A percentile compares a stretch with the other conserved stretches of the same genome.
Conservation (phyloP, 2,329 filamentous ascomycete genomes). For the Phialocephala sp. region DNA sequence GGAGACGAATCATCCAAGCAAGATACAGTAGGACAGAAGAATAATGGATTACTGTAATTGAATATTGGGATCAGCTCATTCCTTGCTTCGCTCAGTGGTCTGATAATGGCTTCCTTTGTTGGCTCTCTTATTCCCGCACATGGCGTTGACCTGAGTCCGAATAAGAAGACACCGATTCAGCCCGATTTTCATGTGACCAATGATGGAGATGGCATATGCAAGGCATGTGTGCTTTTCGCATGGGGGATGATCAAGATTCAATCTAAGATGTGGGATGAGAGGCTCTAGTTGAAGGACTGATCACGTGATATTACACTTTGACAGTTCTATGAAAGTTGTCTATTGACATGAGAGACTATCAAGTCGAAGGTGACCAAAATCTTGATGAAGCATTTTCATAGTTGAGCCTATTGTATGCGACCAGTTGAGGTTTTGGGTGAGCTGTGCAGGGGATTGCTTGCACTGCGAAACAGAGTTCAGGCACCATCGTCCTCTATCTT, state of each 20-base stretch:
- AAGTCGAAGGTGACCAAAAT: too few species aligned
- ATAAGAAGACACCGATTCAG: constrained; percentile 16
- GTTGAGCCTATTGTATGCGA: too few species aligned
- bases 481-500: too few species aligned
- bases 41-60: neutral
- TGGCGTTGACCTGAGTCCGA: neutral
- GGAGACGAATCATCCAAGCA: constrained; percentile 9
- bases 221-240: constrained; percentile 10
- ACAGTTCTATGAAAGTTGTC: too few species aligned
- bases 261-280: neutral
- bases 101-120: constrained; percentile 1
- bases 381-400: too few species aligned
- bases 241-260: constrained; percentile 4
- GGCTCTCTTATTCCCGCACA: neutral
- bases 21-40: neutral
- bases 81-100: constrained; percentile 13
- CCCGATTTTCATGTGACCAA: constrained; percentile 7
- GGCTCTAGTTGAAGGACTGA: neutral
- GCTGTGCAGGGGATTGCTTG: too few species aligned
- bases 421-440: too few species aligned
- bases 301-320: neutral
- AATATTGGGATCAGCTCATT: constrained; percentile 12
- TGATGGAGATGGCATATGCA: neutral
- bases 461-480: too few species aligned
- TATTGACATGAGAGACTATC: too few species aligned